These are phyloP conservation scores for Cyclotella baltica DNA, from an alignment of 108 stramenopile genomes.

Conservation along the genomic window DNA sequence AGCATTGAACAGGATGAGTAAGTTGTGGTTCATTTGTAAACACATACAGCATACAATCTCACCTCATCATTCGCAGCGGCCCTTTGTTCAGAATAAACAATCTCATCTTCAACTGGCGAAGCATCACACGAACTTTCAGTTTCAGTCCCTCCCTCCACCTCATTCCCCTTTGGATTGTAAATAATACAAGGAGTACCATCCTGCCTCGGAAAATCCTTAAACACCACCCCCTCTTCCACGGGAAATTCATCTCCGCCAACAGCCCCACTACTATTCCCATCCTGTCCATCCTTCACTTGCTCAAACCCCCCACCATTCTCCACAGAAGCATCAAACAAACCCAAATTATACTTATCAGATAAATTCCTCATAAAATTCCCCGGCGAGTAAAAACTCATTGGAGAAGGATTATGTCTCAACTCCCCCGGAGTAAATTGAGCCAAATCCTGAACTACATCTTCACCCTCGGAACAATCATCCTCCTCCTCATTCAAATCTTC, in stretches of 20 bases:
- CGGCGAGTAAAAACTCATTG: conserved; percentile 30
- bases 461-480: conserved; percentile 20
- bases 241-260: conserved; percentile 29
- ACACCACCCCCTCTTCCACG: conserved; percentile 56
- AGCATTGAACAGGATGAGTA: too few species aligned
- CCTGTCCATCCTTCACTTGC: background rate
- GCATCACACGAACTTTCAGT: background rate
- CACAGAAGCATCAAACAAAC: conserved; percentile 8
- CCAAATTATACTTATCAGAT: conserved; percentile 32
- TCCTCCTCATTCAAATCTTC: conserved; percentile 27
- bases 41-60: too few species aligned
- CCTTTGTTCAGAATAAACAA: too few species aligned
- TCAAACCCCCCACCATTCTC: background rate
- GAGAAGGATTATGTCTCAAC: conserved; percentile 25
- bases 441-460: background rate
- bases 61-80: too few species aligned
- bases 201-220: conserved; percentile 67
- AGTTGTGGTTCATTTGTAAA: too few species aligned
- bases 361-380: conserved; percentile 36
- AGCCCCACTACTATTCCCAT: background rate
- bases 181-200: conserved; percentile 79
- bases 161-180: conserved; percentile 31
- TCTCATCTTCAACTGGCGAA: background rate
- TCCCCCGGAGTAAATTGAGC: conserved; percentile 22
- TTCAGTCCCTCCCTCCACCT: background rate